phyloP scores from a whole-genome alignment of 202 grass and related monocot genomes.

The Carex arenaria region DNA sequence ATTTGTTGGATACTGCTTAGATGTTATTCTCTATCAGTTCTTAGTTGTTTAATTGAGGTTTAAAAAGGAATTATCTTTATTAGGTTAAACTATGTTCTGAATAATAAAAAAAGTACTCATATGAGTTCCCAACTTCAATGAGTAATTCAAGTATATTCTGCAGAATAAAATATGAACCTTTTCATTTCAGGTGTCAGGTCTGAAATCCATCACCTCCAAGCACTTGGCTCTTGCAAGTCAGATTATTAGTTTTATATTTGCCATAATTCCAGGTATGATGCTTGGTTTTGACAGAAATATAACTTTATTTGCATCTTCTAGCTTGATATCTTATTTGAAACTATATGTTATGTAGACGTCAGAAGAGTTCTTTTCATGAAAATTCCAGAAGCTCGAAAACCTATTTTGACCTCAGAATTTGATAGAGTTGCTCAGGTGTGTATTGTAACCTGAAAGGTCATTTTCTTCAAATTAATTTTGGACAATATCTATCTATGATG shows the following conservation, averaged over 20 bases:
- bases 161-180: conserved; percentile 14
- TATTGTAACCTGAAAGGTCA: conserved; percentile 6
- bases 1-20: neutral
- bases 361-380: conserved; percentile 76
- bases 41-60: neutral
- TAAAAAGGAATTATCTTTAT: neutral
- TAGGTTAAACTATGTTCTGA: neutral
- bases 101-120: neutral
- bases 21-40: neutral
- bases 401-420: conserved; percentile 68
- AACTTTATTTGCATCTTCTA: conserved; percentile 1
- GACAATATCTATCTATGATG: neutral
- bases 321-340: conserved; percentile 22
- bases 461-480: neutral
- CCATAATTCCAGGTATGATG: conserved; percentile 80
- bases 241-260: conserved; percentile 88
- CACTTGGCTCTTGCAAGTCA: conserved; percentile 98
- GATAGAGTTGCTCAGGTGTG: conserved; percentile 95
- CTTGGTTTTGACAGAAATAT: neutral
- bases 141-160: neutral
- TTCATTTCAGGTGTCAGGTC: conserved; percentile 76
- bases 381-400: conserved; percentile 86
- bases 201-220: conserved; percentile 99
- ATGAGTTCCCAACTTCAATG: conserved; percentile 14
- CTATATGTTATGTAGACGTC: conserved; percentile 53